Evolutionary conservation across 495 filamentous ascomycete genomes (phyloP).

Genomic region (Xylaria grammica): DNA sequence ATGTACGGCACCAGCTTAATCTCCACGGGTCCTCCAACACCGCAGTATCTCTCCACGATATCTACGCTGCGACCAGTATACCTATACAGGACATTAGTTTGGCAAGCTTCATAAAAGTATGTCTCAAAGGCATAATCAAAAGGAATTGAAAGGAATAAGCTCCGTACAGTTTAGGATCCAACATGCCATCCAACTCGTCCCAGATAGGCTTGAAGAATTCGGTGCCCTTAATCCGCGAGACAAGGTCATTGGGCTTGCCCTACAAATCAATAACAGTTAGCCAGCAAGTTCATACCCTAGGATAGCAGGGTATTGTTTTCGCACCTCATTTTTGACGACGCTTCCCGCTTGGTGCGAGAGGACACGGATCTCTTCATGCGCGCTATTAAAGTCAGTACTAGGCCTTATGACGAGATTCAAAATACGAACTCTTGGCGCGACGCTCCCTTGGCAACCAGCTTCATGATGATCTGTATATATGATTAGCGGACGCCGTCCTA

Average conservation of each 20-base stretch:
- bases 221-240: conserved; percentile 75
- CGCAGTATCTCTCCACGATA: conserved; percentile 55
- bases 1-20: conserved; percentile 36
- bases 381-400: conserved; percentile 31
- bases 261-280: conserved; percentile 39
- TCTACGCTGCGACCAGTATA: conserved; percentile 38
- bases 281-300: background rate
- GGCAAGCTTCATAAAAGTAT: background rate
- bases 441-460: conserved; percentile 72
- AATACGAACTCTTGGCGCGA: conserved; percentile 70
- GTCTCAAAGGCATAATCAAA: background rate
- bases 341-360: conserved; percentile 83
- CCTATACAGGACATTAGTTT: background rate
- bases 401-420: background rate
- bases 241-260: conserved; percentile 82
- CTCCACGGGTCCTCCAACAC: conserved; percentile 34
- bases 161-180: conserved; percentile 76
- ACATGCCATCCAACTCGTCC: conserved; percentile 72
- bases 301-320: background rate
- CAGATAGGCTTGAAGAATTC: conserved; percentile 85
- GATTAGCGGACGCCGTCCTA: conserved; percentile 28
- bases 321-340: conserved; percentile 70
- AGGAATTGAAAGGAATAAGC: conserved; percentile 45
- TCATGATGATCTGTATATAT: conserved; percentile 73
- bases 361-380: conserved; percentile 90